These are phyloP conservation scores for Malassezia slooffiae DNA, from an alignment of 1,284 basidiomycete species.

Conservation along the genomic window DNA sequence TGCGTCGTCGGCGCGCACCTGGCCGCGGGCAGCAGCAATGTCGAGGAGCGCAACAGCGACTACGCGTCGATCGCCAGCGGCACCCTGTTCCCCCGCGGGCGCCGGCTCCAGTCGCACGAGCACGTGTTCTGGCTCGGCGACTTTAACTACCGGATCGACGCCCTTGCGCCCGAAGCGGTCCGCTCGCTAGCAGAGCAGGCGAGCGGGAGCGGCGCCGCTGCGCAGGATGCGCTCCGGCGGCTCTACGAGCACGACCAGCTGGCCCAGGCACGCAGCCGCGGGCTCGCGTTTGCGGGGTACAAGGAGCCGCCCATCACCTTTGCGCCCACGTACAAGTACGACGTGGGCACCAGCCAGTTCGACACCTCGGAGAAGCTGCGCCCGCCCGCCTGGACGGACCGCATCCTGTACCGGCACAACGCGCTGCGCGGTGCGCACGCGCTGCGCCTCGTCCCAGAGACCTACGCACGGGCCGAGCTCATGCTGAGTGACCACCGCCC, in stretches of 20 bases:
- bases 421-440: slow-evolving; percentile 60
- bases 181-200: slow-evolving; percentile 51
- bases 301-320: slow-evolving; percentile 79
- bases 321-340: slow-evolving; percentile 77
- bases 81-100: slow-evolving; percentile 75
- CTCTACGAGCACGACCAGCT: slow-evolving; percentile 63
- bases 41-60: slow-evolving; percentile 82
- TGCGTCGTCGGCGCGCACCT: slow-evolving; percentile 94
- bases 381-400: slow-evolving; percentile 77
- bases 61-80: slow-evolving; percentile 75
- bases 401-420: slow-evolving; percentile 61
- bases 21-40: slow-evolving; percentile 79
- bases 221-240: slow-evolving; percentile 57
- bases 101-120: slow-evolving; percentile 75
- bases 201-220: slow-evolving; percentile 6
- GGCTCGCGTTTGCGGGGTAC: slow-evolving; percentile 64
- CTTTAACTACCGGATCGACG: slow-evolving; percentile 80
- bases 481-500: slow-evolving; percentile 87
- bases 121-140: slow-evolving; percentile 86
- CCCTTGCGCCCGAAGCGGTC: slow-evolving; percentile 66
- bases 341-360: slow-evolving; percentile 64
- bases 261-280: slow-evolving; percentile 14
- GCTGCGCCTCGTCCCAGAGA: slow-evolving; percentile 15
- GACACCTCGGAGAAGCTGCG: slow-evolving; percentile 93
- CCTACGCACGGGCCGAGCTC: slow-evolving; percentile 62